A percentile compares a stretch with the other conserved stretches of the same genome.
These are phyloP conservation scores for Penicillium samsonianum DNA, from an alignment of 495 filamentous ascomycete species.

Conservation along the genomic window DNA sequence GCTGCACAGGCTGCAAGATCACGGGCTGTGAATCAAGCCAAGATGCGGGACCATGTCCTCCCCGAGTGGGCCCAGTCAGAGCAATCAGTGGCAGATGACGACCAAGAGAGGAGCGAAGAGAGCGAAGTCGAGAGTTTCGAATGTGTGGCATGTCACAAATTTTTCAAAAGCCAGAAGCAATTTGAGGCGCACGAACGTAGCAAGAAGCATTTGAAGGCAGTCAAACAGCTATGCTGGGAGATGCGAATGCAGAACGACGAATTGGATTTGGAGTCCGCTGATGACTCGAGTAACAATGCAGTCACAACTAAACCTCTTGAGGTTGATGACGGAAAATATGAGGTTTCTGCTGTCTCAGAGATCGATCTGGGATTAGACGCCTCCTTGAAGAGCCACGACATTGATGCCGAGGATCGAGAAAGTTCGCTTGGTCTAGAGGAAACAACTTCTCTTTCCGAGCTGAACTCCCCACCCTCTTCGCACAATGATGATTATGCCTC, in stretches of 20 bases:
- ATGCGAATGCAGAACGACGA: conserved; percentile 76
- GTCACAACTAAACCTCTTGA: not conserved
- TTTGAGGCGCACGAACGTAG: conserved; percentile 92
- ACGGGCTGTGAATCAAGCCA: conserved; percentile 76
- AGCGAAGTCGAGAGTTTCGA: conserved; percentile 65
- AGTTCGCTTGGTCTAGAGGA: not conserved
- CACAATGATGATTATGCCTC: conserved; percentile 50
- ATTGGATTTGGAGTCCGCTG: conserved; percentile 26
- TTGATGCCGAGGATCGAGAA: not conserved
- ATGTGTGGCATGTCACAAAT: conserved; percentile 90
- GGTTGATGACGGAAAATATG: not conserved
- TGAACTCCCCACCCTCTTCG: conserved; percentile 1
- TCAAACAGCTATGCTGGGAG: conserved; percentile 73
- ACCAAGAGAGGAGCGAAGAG: conserved; percentile 58
- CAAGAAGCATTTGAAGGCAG: conserved; percentile 89
- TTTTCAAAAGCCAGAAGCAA: conserved; percentile 90
- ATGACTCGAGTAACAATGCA: not conserved
- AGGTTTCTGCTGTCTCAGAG: not conserved
- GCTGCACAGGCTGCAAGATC: conserved; percentile 83
- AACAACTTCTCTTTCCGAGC: not conserved
- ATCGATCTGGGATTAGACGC: not conserved
- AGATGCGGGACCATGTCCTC: conserved; percentile 61
- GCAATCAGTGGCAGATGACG: conserved; percentile 53
- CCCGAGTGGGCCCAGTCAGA: conserved; percentile 76
- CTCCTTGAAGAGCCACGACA: not conserved